Conservation (phyloP, 805 yeast species). For the Metschnikowia koreensis region DNA sequence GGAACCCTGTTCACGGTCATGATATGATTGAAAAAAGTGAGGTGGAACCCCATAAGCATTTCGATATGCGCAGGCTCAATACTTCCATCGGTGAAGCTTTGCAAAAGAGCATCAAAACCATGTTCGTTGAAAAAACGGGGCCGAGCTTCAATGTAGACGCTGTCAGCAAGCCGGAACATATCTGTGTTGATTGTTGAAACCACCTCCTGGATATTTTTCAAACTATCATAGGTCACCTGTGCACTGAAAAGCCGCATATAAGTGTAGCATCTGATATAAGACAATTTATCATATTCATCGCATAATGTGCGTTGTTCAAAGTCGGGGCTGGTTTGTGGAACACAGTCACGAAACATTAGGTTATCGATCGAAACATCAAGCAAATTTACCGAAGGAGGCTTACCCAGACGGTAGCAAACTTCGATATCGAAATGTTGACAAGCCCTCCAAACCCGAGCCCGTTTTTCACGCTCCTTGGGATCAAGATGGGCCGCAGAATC, state of each 20-base stretch:
- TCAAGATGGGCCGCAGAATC: slow-evolving; percentile 41
- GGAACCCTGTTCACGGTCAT: slow-evolving; percentile 39
- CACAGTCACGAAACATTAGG: slow-evolving; percentile 3
- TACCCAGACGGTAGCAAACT: slow-evolving; percentile 45
- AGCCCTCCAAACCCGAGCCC: slow-evolving; percentile 49
- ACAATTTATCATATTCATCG: slow-evolving; percentile 16
- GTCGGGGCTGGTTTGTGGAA: not conserved
- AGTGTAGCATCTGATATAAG: slow-evolving; percentile 29
- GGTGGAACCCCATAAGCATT: slow-evolving; percentile 23
- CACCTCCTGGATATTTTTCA: slow-evolving; percentile 20
- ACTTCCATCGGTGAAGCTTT: not conserved
- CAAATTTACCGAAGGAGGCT: slow-evolving; percentile 46
- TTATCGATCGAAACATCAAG: slow-evolving; percentile 27
- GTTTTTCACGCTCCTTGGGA: slow-evolving; percentile 33
- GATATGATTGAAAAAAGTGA: slow-evolving; percentile 35
- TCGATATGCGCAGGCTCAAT: not conserved
- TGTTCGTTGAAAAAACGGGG: slow-evolving; percentile 37
- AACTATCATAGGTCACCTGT: slow-evolving; percentile 20
- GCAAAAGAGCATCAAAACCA: slow-evolving; percentile 19
- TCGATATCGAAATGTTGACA: slow-evolving; percentile 49
- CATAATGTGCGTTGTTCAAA: slow-evolving; percentile 1
- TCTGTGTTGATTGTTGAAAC: slow-evolving; percentile 29
- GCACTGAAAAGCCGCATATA: slow-evolving; percentile 35
- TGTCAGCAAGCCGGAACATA: slow-evolving; percentile 25
- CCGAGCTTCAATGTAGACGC: slow-evolving; percentile 18